Conservation (phyloP, 2,329 filamentous ascomycete genomes). For the Arthrobotrys sphaeroides region DNA sequence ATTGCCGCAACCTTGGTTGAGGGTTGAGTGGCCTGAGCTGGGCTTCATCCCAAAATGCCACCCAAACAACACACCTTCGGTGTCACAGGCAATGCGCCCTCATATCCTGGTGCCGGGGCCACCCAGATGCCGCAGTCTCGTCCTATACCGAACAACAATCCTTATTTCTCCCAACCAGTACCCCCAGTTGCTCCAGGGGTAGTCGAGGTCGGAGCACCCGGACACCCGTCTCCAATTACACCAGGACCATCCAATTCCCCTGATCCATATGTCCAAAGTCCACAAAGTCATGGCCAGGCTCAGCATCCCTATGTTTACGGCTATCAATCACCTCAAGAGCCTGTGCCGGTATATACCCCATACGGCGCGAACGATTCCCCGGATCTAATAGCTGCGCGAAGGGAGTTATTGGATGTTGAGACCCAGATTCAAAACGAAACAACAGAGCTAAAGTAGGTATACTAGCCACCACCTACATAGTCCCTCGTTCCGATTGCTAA, state of each 20-base stretch:
- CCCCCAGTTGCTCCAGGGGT: not conserved
- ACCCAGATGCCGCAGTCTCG: not conserved
- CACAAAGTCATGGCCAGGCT: not conserved
- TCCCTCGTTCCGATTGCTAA: not conserved
- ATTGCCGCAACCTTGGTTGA: too few species aligned
- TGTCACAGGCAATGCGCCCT: conserved; percentile 12
- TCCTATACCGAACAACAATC: not conserved
- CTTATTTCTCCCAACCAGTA: not conserved
- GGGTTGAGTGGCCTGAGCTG: not conserved
- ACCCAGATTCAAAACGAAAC: not conserved
- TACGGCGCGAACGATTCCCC: conserved; percentile 10
- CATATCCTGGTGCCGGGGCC: conserved; percentile 17
- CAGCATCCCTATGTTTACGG: not conserved
- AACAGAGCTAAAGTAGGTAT: conserved; percentile 18
- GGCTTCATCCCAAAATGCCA: conserved; percentile 18
- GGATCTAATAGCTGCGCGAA: conserved; percentile 31
- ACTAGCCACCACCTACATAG: not conserved
- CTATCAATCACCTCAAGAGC: conserved; percentile 10
- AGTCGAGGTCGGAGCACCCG: not conserved
- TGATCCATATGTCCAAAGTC: not conserved
- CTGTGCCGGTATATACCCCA: conserved; percentile 22
- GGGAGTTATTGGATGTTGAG: conserved; percentile 25
- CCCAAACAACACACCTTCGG: conserved; percentile 41
- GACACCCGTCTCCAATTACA: not conserved
- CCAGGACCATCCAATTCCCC: not conserved